Percentiles rank a stretch among this genome's conserved stretches.
phyloP scores from a whole-genome alignment of 1,284 basidiomycete species.

The Pseudozyma sp. region DNA sequence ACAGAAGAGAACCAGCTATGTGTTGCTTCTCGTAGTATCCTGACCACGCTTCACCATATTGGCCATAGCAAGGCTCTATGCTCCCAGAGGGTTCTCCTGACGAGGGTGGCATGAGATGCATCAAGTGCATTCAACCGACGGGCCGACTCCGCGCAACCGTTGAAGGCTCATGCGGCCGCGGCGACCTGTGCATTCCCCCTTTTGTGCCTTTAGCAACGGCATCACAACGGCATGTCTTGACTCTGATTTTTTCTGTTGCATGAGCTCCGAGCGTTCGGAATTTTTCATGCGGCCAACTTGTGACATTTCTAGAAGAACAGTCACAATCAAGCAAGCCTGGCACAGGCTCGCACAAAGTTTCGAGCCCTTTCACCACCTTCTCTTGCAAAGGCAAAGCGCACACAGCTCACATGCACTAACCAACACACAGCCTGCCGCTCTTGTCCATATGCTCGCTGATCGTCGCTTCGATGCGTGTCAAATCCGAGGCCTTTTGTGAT shows the following conservation, averaged over 20 bases:
- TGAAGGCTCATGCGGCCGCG: not conserved
- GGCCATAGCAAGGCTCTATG: too few species aligned
- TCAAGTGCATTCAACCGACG: too few species aligned
- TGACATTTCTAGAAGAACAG: slow-evolving; percentile 6
- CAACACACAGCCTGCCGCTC: not conserved
- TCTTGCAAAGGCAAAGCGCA: not conserved
- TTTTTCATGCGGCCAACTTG: slow-evolving; percentile 22
- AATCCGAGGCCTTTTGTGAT: not conserved
- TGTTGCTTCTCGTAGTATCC: too few species aligned
- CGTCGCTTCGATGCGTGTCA: not conserved
- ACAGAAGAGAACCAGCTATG: too few species aligned
- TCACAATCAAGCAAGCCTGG: not conserved
- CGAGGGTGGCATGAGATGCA: too few species aligned
- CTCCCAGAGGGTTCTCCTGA: too few species aligned
- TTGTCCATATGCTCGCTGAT: not conserved
- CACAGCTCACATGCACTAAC: slow-evolving; percentile 4
- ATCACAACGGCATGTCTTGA: not conserved
- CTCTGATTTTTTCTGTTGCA: slow-evolving; percentile 2
- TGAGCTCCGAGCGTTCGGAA: slow-evolving; percentile 3
- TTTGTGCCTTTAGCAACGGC: not conserved
- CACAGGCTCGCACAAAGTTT: not conserved
- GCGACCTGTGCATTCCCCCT: not conserved
- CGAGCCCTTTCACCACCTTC: not conserved
- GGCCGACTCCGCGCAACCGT: not conserved
- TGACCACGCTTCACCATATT: too few species aligned